Evolutionary conservation across 2,329 filamentous ascomycete genomes (phyloP).

Genomic region (Colletotrichum plurivorum): DNA sequence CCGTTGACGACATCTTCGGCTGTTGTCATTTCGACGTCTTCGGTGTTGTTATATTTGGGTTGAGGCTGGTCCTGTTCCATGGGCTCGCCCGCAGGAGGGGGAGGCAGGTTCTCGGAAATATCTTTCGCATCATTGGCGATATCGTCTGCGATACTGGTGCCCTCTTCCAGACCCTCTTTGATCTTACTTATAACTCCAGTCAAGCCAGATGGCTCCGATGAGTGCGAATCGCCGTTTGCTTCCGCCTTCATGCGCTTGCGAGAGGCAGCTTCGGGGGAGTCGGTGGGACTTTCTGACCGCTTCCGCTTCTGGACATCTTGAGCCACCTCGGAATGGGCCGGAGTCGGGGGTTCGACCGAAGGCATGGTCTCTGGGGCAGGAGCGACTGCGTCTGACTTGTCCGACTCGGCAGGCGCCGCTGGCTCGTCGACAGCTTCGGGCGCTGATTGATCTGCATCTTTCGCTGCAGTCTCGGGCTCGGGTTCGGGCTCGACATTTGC

Average conservation of each 20-base stretch:
- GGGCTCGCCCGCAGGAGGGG: constrained; percentile 1
- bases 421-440: constrained; percentile 1
- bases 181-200: constrained; percentile 18
- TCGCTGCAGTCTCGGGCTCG: background rate
- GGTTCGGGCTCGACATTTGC: background rate
- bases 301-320: constrained; percentile 76
- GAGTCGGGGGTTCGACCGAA: constrained; percentile 35
- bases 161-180: constrained; percentile 23
- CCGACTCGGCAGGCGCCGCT: background rate
- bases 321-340: constrained; percentile 39
- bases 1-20: background rate
- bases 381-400: constrained; percentile 9
- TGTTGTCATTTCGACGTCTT: constrained; percentile 24
- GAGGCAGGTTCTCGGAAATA: constrained; percentile 13
- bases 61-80: constrained; percentile 25
- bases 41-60: background rate
- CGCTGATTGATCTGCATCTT: constrained; percentile 45
- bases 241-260: constrained; percentile 69
- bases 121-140: constrained; percentile 31
- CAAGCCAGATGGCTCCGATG: constrained; percentile 19
- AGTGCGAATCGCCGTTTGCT: constrained; percentile 21
- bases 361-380: constrained; percentile 11
- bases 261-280: constrained; percentile 65
- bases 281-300: constrained; percentile 74
- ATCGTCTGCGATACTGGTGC: constrained; percentile 32